A percentile compares a stretch with the other conserved stretches of the same genome.
Evolutionary conservation across 495 filamentous ascomycete species (phyloP).

Genomic region (Penicillium flavigenum): DNA sequence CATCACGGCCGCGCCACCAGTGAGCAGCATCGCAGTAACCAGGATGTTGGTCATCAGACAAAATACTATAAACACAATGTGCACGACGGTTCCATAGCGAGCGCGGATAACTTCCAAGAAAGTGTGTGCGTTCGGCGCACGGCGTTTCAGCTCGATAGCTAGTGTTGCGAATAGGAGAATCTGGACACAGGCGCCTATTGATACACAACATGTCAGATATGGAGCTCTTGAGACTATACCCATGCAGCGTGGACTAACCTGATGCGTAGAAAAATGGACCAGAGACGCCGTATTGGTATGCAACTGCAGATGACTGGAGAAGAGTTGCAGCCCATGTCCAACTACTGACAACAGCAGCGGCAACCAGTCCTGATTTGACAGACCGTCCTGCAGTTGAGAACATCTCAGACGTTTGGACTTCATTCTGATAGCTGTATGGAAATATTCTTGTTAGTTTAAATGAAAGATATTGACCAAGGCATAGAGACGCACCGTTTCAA

Average conservation of each 20-base stretch:
- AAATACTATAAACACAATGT: slow-evolving; percentile 76
- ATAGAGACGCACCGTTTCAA: slow-evolving; percentile 55
- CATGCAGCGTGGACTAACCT: slow-evolving; percentile 24
- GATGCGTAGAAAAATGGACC: slow-evolving; percentile 90
- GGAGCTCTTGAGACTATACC: neutral
- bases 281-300: slow-evolving; percentile 89
- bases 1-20: slow-evolving; percentile 86
- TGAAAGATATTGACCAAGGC: neutral
- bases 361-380: slow-evolving; percentile 93
- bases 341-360: slow-evolving; percentile 88
- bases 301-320: slow-evolving; percentile 80
- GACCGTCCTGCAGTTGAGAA: slow-evolving; percentile 93
- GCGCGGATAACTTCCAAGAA: slow-evolving; percentile 75
- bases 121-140: slow-evolving; percentile 82
- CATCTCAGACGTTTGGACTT: slow-evolving; percentile 96
- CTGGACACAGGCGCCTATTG: slow-evolving; percentile 53
- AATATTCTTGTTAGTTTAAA: neutral
- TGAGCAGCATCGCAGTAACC: slow-evolving; percentile 88
- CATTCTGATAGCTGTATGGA: slow-evolving; percentile 71
- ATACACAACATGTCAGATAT: neutral
- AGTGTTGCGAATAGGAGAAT: slow-evolving; percentile 89
- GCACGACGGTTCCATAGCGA: slow-evolving; percentile 61
- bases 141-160: slow-evolving; percentile 89
- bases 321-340: slow-evolving; percentile 79
- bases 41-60: slow-evolving; percentile 82